Base-by-base conservation (phyloP, 805 yeast species). In the Blastobotrys attinorum region DNA sequence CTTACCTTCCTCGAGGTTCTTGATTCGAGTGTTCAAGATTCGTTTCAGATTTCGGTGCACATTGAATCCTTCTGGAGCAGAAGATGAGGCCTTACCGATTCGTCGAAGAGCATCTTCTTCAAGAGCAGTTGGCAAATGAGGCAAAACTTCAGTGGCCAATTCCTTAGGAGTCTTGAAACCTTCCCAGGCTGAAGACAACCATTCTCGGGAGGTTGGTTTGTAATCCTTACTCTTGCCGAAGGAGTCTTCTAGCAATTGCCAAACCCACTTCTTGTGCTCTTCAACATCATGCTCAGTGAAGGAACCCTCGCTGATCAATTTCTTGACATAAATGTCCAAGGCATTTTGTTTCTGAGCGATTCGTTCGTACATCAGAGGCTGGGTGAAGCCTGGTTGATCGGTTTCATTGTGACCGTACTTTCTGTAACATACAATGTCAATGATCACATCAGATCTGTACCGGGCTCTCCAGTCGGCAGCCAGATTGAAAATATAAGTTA, bases 181-280 rank as follows among this genome's bases (percentile, higher is more conserved):
- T 68, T 89, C 96, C 99, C 99, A 92, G 55, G 97, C 92, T 37
- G 96, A 85, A 44, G 98, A 85, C 59, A 92, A 77, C 99, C 99
- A 92, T 71, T 90, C 97, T 73, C 95, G 80, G 23, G 90, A 76
- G 51, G 88, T 82, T 57, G 97, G 94, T 58, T 76, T 76, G 71
- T 88, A 87, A 47, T 87, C 95, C 71, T 87, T 87, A 39, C 95
- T 79, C 69, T 86, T 86, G 48, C 70, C 64, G 71, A 89, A 92
- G 10, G 95, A 82, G 58, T 86, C 92, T 70, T 92, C 97, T 57
- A 92, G 80, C 49, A 81, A 71, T 59, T 78, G 77, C 99, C 99
- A 92, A 49, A 92, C 96, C 96, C 97, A 89, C 67, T 84, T 79
- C 72, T 86, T 89, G 73, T 90, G 97, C 72, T 92, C 97, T 47